Percentiles rank a stretch among this genome's conserved stretches.
Conservation (phyloP, 768 basidiomycete genomes). For the Lentinula edodes region DNA sequence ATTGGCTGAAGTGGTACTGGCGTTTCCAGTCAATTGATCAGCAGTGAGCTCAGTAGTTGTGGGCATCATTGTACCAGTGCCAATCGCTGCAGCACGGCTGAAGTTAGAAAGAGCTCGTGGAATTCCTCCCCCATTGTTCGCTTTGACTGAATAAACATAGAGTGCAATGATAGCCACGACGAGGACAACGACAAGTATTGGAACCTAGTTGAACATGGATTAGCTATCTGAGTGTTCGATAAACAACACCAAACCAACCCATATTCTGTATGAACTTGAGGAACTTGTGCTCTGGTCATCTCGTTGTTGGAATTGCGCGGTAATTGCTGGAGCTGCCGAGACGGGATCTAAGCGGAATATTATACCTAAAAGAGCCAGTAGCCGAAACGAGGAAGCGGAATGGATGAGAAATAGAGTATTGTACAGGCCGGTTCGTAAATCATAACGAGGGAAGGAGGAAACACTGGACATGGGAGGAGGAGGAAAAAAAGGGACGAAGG, state of each 20-base stretch:
- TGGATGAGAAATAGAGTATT: not conserved
- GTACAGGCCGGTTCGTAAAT: slow-evolving; percentile 5
- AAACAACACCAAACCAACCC: not conserved
- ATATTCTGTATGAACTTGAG: not conserved
- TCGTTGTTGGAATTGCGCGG: not conserved
- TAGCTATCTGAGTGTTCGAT: not conserved
- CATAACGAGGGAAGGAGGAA: slow-evolving; percentile 2
- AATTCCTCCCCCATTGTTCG: slow-evolving; percentile 14
- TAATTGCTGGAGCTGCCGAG: slow-evolving; percentile 2
- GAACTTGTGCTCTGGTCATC: not conserved
- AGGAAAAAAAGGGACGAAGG: not conserved
- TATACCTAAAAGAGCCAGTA: not conserved
- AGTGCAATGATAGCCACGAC: slow-evolving; percentile 16
- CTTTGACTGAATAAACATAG: slow-evolving; percentile 7
- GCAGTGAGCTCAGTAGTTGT: slow-evolving; percentile 43
- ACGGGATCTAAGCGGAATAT: slow-evolving; percentile 1
- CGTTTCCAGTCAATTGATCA: slow-evolving; percentile 49
- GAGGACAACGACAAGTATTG: slow-evolving; percentile 25
- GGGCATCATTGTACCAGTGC: slow-evolving; percentile 6
- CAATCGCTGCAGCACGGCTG: slow-evolving; percentile 7
- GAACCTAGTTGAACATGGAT: slow-evolving; percentile 4
- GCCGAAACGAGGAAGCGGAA: not conserved
- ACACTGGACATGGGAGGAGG: not conserved
- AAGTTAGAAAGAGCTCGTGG: slow-evolving; percentile 10
- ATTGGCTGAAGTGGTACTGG: slow-evolving; percentile 22